phyloP scores from a whole-genome alignment of 768 basidiomycete genomes.

The Neoboletus subvelutipes region DNA sequence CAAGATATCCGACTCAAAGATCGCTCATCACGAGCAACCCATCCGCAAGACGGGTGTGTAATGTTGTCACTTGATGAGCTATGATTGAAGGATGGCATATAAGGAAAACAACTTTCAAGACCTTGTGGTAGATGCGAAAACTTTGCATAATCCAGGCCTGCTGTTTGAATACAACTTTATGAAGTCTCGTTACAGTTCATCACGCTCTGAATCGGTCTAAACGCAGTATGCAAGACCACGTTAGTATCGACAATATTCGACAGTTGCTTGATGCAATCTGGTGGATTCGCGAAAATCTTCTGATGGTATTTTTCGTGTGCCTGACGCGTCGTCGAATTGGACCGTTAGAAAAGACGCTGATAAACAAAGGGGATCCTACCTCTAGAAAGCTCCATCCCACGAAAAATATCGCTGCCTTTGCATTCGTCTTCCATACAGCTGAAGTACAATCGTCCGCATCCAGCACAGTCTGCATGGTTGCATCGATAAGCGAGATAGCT shows the following conservation, averaged over 20 bases:
- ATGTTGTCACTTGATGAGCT: too few species aligned
- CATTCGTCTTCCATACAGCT: neutral
- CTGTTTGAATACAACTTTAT: neutral
- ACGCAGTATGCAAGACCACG: neutral
- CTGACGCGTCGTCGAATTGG: neutral
- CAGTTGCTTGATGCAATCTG: conserved; percentile 1
- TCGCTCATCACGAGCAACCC: too few species aligned
- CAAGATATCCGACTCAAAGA: too few species aligned
- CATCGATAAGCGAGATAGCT: neutral
- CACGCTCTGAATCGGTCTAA: neutral
- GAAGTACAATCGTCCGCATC: neutral
- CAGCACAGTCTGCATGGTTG: conserved; percentile 3
- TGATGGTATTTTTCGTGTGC: neutral
- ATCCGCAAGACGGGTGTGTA: too few species aligned
- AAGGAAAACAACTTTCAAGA: neutral
- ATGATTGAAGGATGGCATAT: too few species aligned
- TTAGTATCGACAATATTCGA: neutral
- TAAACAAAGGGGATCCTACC: neutral
- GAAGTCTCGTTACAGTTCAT: neutral
- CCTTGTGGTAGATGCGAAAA: too few species aligned
- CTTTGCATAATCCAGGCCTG: too few species aligned
- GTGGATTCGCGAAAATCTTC: neutral
- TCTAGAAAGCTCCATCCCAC: conserved; percentile 1
- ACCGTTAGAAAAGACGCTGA: neutral
- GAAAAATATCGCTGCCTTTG: neutral